phyloP scores from a whole-genome alignment of 2,329 filamentous ascomycete species.

The Penicillium sp. region DNA sequence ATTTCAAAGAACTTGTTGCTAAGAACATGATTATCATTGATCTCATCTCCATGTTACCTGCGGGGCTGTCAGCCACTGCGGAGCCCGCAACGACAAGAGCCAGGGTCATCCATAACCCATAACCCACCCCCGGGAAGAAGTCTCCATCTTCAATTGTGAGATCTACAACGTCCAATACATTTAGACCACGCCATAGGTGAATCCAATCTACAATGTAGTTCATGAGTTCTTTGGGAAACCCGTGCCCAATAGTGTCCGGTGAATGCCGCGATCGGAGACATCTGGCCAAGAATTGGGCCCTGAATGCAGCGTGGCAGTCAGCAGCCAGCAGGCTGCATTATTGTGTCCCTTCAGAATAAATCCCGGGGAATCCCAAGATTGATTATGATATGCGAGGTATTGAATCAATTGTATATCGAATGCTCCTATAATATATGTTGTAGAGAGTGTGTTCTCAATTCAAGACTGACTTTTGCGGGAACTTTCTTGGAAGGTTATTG shows the following conservation, averaged over 20 bases:
- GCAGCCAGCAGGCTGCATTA: not conserved
- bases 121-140: conserved; percentile 6
- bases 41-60: conserved; percentile 6
- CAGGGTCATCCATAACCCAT: conserved; percentile 3
- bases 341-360: not conserved
- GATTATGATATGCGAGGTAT: not conserved
- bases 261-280: conserved; percentile 2
- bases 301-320: not conserved
- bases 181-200: not conserved
- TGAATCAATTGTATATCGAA: not conserved
- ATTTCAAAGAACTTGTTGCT: not conserved
- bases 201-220: not conserved
- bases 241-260: not conserved
- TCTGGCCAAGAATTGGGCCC: not conserved
- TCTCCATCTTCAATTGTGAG: conserved; percentile 7
- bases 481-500: not conserved
- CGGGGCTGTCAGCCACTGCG: conserved; percentile 13
- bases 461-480: no score
- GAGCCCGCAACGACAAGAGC: conserved; percentile 8
- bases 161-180: conserved; percentile 2
- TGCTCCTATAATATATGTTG: not conserved
- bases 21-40: conserved; percentile 1
- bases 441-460: no score
- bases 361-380: not conserved
- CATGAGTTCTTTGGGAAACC: not conserved